Evolutionary conservation across 2,329 filamentous ascomycete genomes (phyloP).

Genomic region (Phialophora tarda): DNA sequence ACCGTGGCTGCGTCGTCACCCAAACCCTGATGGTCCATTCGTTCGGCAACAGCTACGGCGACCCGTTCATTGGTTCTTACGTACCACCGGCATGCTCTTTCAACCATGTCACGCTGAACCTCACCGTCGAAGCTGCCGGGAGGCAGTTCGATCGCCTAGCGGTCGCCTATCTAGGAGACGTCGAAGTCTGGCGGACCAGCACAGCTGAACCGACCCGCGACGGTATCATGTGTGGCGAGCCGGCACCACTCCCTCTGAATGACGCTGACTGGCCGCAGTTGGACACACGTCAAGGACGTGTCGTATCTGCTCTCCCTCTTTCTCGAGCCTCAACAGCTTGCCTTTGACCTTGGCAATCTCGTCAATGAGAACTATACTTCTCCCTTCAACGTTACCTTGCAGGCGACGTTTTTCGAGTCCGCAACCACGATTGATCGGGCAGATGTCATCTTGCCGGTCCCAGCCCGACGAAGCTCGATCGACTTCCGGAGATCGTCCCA

Average conservation of each 20-base stretch:
- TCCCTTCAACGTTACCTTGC: constrained; percentile 9
- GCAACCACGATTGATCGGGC: not conserved
- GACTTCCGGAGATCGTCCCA: not conserved
- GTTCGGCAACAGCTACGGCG: constrained; percentile 16
- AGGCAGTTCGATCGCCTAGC: constrained; percentile 14
- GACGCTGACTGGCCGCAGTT: not conserved
- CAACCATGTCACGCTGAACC: constrained; percentile 13
- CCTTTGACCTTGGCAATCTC: constrained; percentile 16
- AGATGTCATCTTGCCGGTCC: constrained; percentile 4
- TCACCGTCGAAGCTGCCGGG: constrained; percentile 12
- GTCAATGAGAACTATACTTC: constrained; percentile 14
- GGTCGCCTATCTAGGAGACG: constrained; percentile 7
- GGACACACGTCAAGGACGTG: constrained; percentile 15
- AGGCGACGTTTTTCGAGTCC: constrained; percentile 10
- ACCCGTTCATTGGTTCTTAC: constrained; percentile 9
- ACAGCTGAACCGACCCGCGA: constrained; percentile 10
- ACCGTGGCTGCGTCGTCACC: not conserved
- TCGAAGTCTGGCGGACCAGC: constrained; percentile 17
- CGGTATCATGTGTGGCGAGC: constrained; percentile 8
- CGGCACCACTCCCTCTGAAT: not conserved
- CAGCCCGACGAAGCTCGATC: not conserved
- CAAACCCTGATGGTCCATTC: constrained; percentile 11
- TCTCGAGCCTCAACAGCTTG: not conserved
- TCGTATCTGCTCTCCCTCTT: constrained; percentile 7
- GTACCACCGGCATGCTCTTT: constrained; percentile 5